These are phyloP conservation scores for Calycina herbarum DNA, from an alignment of 2,329 filamentous ascomycete genomes.

Conservation along the genomic window DNA sequence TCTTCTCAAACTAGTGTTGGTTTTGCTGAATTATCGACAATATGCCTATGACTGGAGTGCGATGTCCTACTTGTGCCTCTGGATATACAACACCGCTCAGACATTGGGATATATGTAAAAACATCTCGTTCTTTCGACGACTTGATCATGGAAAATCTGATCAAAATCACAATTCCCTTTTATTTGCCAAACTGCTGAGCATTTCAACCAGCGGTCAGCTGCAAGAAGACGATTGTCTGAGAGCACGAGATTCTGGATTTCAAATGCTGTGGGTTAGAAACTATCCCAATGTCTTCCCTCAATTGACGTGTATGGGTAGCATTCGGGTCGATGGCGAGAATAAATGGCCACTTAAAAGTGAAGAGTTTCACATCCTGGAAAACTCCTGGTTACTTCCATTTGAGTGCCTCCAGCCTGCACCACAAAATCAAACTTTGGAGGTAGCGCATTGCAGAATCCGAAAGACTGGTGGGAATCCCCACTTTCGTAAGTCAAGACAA, in stretches of 20 bases:
- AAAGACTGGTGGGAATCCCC: background rate
- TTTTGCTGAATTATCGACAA: background rate
- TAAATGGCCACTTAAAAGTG: background rate
- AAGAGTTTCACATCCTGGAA: background rate
- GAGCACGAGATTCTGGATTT: background rate
- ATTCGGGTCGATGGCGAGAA: background rate
- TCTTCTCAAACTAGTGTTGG: too few relatives aligned
- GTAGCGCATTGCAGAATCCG: background rate
- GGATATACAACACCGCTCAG: background rate
- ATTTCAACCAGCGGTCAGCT: background rate
- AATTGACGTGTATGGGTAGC: background rate
- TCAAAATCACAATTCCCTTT: too few relatives aligned
- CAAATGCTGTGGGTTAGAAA: background rate
- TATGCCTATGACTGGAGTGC: slow-evolving; percentile 1
- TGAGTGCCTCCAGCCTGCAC: background rate
- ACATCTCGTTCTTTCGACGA: background rate
- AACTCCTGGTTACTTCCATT: background rate
- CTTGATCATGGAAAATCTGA: too few relatives aligned
- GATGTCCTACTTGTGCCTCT: background rate
- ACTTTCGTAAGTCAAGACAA: background rate
- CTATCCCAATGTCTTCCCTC: too few relatives aligned
- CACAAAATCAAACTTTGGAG: background rate
- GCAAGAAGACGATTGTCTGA: background rate
- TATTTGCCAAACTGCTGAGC: background rate
- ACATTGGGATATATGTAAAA: background rate